phyloP scores from a whole-genome alignment of 441 rosid species.

The Gossypium schwendimanii region DNA sequence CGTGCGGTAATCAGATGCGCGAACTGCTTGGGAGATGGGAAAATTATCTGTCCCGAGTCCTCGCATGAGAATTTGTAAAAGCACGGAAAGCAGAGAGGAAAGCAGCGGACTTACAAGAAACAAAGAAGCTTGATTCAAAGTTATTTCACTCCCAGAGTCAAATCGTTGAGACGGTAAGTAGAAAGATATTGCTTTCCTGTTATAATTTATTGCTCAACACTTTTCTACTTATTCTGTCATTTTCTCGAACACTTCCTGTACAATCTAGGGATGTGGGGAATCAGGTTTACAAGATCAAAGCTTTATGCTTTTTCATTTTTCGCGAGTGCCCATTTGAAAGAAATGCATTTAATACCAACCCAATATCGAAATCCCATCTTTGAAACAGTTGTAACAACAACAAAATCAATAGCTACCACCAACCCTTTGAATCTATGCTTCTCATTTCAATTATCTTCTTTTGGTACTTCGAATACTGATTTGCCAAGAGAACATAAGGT shows the following conservation, averaged over 20 bases:
- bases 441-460: conserved; percentile 24
- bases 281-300: conserved; percentile 33
- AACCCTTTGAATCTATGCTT: conserved; percentile 15
- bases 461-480: conserved; percentile 29
- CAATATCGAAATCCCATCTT: conserved; percentile 15
- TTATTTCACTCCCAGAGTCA: neutral
- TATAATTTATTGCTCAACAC: neutral
- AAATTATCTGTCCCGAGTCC: neutral
- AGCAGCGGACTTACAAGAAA: neutral
- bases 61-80: neutral
- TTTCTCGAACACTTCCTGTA: conserved; percentile 31
- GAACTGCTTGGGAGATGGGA: neutral
- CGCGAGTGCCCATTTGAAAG: conserved; percentile 13
- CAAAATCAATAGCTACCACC: neutral
- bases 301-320: conserved; percentile 20
- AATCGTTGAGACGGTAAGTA: neutral
- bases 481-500: neutral
- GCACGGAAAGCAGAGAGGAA: neutral
- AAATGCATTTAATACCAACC: conserved; percentile 11
- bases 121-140: neutral
- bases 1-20: neutral
- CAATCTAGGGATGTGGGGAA: conserved; percentile 35
- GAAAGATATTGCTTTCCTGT: neutral
- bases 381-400: conserved; percentile 2
- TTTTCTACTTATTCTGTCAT: conserved; percentile 24